Evolutionary conservation across 768 basidiomycete genomes (phyloP).

Genomic region (Lactarius vividus): DNA sequence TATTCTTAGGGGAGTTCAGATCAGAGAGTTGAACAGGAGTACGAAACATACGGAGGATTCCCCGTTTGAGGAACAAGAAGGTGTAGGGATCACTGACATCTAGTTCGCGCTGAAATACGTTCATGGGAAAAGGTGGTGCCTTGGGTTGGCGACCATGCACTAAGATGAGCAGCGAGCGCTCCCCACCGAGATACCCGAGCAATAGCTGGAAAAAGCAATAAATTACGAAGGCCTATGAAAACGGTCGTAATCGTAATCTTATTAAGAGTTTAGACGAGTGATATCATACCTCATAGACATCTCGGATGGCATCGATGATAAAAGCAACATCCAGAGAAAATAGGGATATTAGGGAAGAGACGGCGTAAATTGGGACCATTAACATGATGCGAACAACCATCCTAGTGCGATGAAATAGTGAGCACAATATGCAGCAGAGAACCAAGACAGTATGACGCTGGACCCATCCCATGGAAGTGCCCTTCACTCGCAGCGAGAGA

Average conservation of each 20-base stretch:
- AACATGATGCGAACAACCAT: slow-evolving; percentile 95
- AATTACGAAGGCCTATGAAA: slow-evolving; percentile 80
- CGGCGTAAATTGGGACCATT: slow-evolving; percentile 92
- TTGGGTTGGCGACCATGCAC: slow-evolving; percentile 90
- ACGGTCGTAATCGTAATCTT: not conserved
- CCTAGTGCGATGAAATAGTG: slow-evolving; percentile 39
- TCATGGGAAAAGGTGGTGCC: slow-evolving; percentile 81
- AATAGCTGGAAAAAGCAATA: slow-evolving; percentile 89
- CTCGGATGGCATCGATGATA: slow-evolving; percentile 91
- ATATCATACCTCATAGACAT: slow-evolving; percentile 84
- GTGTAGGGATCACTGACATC: slow-evolving; percentile 95
- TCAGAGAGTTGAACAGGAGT: not conserved
- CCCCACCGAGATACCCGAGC: slow-evolving; percentile 85
- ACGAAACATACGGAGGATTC: slow-evolving; percentile 74
- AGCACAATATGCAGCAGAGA: not conserved
- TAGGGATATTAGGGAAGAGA: slow-evolving; percentile 88
- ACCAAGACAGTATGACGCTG: not conserved
- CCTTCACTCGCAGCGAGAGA: not conserved
- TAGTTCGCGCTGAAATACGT: slow-evolving; percentile 77
- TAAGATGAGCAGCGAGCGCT: slow-evolving; percentile 87
- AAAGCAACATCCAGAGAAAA: slow-evolving; percentile 95
- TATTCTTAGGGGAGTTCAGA: slow-evolving; percentile 63
- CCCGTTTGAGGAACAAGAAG: slow-evolving; percentile 90
- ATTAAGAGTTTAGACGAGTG: not conserved
- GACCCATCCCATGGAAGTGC: not conserved